phyloP scores from a whole-genome alignment of 176 grass and related monocot species.

The Oryza officinalis region DNA sequence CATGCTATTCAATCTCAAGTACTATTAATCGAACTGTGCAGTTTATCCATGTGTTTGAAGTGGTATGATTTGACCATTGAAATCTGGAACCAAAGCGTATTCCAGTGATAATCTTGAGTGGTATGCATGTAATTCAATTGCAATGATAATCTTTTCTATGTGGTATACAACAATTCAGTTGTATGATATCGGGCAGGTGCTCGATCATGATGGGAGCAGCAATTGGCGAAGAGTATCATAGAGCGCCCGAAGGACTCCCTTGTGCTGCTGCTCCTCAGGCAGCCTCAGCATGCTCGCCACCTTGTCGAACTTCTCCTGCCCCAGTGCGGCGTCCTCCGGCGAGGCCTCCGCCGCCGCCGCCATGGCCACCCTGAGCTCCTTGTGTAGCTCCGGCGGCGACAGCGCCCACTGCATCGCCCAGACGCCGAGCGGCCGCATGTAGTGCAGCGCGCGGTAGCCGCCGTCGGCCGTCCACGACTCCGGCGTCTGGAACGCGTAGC shows the following conservation, averaged over 20 bases:
- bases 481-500: conserved; percentile 86
- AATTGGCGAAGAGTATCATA: conserved; percentile 46
- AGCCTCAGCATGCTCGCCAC: conserved; percentile 68
- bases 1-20: neutral
- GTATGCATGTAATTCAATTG: neutral
- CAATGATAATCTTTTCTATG: no score
- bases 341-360: neutral
- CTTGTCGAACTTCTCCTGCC: conserved; percentile 55
- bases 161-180: no score
- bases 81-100: neutral
- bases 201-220: conserved; percentile 4
- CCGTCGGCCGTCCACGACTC: conserved; percentile 74
- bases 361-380: neutral
- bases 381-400: conserved; percentile 55
- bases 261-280: conserved; percentile 48
- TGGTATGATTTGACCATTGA: neutral
- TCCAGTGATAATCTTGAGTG: neutral
- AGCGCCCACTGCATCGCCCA: conserved; percentile 96
- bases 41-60: neutral
- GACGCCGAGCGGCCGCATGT: conserved; percentile 79
- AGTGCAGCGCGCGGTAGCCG: conserved; percentile 68
- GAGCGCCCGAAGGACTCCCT: conserved; percentile 55
- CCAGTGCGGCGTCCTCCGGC: conserved; percentile 14
- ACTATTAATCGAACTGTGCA: neutral
- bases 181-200: neutral